These are phyloP conservation scores for Sporothrix pseudoabietina DNA, from an alignment of 2,329 filamentous ascomycete species.

Conservation along the genomic window DNA sequence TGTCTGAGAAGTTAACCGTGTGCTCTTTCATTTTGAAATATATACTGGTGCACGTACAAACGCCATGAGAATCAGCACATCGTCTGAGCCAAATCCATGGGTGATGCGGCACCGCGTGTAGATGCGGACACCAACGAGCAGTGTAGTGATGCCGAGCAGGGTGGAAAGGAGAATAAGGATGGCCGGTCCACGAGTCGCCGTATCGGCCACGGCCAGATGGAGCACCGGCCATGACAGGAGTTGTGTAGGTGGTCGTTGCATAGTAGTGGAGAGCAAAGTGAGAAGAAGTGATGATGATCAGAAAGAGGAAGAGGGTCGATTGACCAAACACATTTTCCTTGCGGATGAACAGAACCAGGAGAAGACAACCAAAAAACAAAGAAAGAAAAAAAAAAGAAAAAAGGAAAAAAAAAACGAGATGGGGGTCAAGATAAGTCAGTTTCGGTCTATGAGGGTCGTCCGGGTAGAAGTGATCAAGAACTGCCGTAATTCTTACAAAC, in stretches of 20 bases:
- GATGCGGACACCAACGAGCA: conserved; percentile 42
- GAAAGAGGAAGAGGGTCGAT: background rate
- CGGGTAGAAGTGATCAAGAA: background rate
- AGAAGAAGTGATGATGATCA: background rate
- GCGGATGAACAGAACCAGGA: background rate
- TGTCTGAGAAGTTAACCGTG: background rate
- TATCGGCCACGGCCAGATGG: background rate
- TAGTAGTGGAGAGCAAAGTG: background rate
- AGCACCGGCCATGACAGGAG: conserved; percentile 1
- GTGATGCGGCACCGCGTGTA: conserved; percentile 44
- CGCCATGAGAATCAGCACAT: conserved; percentile 44
- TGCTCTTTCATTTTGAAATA: too few species aligned
- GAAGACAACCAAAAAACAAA: background rate
- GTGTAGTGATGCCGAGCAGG: conserved; percentile 39
- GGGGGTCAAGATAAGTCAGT: background rate
- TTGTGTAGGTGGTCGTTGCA: background rate
- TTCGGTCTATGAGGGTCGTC: background rate
- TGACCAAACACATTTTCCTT: background rate
- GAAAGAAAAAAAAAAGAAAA: too few species aligned
- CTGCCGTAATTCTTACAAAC: background rate
- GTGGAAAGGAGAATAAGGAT: conserved; percentile 36
- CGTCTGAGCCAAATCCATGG: conserved; percentile 44
- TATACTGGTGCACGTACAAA: conserved; percentile 38
- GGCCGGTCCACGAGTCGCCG: background rate
- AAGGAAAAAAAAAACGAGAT: background rate